These are phyloP conservation scores for Tetrapisispora phaffii DNA, from an alignment of 805 yeast species.

Conservation along the genomic window DNA sequence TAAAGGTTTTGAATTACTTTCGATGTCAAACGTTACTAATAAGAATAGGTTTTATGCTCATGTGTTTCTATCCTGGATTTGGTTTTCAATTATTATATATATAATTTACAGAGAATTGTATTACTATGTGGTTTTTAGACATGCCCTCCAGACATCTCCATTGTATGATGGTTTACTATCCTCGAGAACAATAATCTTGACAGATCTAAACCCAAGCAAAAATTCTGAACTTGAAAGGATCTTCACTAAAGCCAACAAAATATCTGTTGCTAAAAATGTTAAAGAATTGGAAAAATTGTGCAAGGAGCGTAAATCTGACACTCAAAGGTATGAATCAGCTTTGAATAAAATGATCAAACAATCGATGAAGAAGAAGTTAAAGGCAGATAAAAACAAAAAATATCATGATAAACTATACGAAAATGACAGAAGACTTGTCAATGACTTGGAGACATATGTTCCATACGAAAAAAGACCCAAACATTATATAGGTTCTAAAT, in stretches of 20 bases:
- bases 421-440: constrained; percentile 41
- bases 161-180: constrained; percentile 58
- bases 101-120: constrained; percentile 66
- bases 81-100: constrained; percentile 55
- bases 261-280: constrained; percentile 59
- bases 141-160: constrained; percentile 64
- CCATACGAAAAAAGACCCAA: constrained; percentile 72
- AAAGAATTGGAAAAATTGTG: constrained; percentile 45
- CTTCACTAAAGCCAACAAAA: constrained; percentile 52
- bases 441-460: constrained; percentile 53
- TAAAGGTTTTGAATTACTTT: constrained; percentile 53
- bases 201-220: constrained; percentile 48
- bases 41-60: constrained; percentile 65
- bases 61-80: constrained; percentile 65
- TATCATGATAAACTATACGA: constrained; percentile 23
- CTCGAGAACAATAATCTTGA: constrained; percentile 62
- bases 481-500: constrained; percentile 43
- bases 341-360: constrained; percentile 50
- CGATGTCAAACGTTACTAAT: constrained; percentile 52
- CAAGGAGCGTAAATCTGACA: constrained; percentile 54
- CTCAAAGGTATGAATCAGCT: constrained; percentile 55
- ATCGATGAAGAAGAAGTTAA: constrained; percentile 46
- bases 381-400: constrained; percentile 48
- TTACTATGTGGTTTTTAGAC: constrained; percentile 62
- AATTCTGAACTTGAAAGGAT: constrained; percentile 44